phyloP scores from a whole-genome alignment of 768 basidiomycete species.

The Clitopilus hobsonii region DNA sequence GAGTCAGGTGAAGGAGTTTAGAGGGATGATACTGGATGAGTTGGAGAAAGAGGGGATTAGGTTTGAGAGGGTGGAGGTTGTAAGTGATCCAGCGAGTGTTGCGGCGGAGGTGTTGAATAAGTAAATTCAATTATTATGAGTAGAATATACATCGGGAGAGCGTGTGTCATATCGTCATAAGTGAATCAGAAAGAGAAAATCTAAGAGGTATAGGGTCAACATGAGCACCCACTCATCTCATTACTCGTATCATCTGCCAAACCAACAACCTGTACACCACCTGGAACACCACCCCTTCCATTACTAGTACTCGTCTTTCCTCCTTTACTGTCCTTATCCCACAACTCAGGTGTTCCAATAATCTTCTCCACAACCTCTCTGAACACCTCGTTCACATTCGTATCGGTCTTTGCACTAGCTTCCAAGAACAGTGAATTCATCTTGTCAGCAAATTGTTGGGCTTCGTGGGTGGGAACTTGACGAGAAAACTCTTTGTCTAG shows the following conservation, averaged over 20 bases:
- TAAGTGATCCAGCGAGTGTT: slow-evolving; percentile 14
- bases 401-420: slow-evolving; percentile 87
- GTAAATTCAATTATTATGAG: background rate
- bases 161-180: background rate
- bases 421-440: slow-evolving; percentile 89
- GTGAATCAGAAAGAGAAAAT: background rate
- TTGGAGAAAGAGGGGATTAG: slow-evolving; percentile 8
- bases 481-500: slow-evolving; percentile 94
- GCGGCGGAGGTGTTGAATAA: slow-evolving; percentile 10
- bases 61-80: slow-evolving; percentile 14
- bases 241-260: slow-evolving; percentile 19
- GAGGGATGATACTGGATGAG: slow-evolving; percentile 8
- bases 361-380: slow-evolving; percentile 77
- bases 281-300: slow-evolving; percentile 45
- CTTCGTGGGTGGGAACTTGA: slow-evolving; percentile 79
- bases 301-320: slow-evolving; percentile 24
- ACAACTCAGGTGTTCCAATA: slow-evolving; percentile 77
- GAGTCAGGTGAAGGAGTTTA: slow-evolving; percentile 14
- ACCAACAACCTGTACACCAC: slow-evolving; percentile 43
- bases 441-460: slow-evolving; percentile 70
- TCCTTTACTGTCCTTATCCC: slow-evolving; percentile 39
- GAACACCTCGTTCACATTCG: slow-evolving; percentile 74
- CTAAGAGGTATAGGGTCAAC: background rate
- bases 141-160: background rate
- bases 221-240: slow-evolving; percentile 16